Evolutionary conservation across 1,284 basidiomycete genomes (phyloP), one percentile per base, ranked within the genome.

Genomic region (Taiwanofungus camphoratus): DNA sequence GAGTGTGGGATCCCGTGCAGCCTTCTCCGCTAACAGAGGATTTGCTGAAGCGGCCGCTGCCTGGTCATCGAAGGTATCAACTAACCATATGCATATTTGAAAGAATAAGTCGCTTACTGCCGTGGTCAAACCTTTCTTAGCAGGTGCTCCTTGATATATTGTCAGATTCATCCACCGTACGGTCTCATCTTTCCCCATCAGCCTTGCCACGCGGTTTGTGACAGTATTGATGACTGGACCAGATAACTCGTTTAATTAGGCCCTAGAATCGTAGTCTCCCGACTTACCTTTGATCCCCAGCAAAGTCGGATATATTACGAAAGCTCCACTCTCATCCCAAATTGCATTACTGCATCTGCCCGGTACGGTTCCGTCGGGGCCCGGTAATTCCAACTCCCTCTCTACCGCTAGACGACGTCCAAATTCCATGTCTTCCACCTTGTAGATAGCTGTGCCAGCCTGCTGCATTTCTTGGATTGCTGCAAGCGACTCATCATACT

Each of bases 391-490:
- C 36, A 99, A 66, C 57, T 99, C 95, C 48, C 90, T 76, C 64
- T 99, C 96, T 12, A 85, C 72, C 1, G 96, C 96, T 37, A 99
- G 71, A 8, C 96, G 76, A 45, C 96, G 74, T n/a, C 96, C 95
- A 59, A 99, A 98, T 62, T 99, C 96, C 95, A 99, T 99, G 63
- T 98, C 93, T 51, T 99, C 96, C 8, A 99, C 81, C 58, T 83
- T 87, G 66, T 87, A 91, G 15, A 92, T 78, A 0, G 90, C 84
- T 5, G 92, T 94, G 1, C 91, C 92, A 1, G 90, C 91, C 62
- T 94, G 92, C 61, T 95, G 92, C 93, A 98, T 97, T 62, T 98
- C 93, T 58, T 94, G 89, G 24, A 93, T 86, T 0, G 95, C 93
- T 3, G 79, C 70, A 0, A 99, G 72, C 0, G 90, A 93, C 64